phyloP scores from a whole-genome alignment of 495 filamentous ascomycete genomes.

The Haplographium delicatum region DNA sequence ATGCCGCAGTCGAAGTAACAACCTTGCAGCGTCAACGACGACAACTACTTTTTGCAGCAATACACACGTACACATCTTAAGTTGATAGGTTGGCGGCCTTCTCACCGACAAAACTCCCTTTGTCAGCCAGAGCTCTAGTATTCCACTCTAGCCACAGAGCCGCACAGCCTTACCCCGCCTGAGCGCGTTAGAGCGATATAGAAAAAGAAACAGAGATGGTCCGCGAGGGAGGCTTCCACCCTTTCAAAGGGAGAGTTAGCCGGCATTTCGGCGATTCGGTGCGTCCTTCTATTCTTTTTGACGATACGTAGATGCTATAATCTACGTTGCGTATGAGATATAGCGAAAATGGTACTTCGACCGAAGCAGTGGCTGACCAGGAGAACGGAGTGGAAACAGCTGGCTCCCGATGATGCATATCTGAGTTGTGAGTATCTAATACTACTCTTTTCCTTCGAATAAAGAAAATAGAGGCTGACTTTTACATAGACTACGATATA shows the following conservation, averaged over 20 bases:
- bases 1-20: too few species aligned
- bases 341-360: background rate
- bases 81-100: too few species aligned
- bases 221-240: constrained; percentile 32
- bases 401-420: constrained; percentile 30
- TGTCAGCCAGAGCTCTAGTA: background rate
- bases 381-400: constrained; percentile 12
- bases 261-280: constrained; percentile 37
- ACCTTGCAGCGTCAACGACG: too few species aligned
- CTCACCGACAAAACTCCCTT: too few species aligned
- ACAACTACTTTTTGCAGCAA: too few species aligned
- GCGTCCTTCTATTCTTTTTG: constrained; percentile 12
- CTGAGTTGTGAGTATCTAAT: constrained; percentile 27
- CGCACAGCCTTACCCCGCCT: background rate
- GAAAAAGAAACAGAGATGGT: constrained; percentile 13
- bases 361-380: constrained; percentile 11
- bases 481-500: constrained; percentile 25
- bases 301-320: background rate
- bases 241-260: constrained; percentile 36
- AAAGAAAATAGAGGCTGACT: background rate
- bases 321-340: too few species aligned
- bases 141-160: background rate
- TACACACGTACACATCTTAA: too few species aligned
- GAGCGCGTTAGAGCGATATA: background rate
- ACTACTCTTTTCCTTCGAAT: background rate